phyloP scores from a whole-genome alignment of 305 asterid genomes.

The Withania somnifera region DNA sequence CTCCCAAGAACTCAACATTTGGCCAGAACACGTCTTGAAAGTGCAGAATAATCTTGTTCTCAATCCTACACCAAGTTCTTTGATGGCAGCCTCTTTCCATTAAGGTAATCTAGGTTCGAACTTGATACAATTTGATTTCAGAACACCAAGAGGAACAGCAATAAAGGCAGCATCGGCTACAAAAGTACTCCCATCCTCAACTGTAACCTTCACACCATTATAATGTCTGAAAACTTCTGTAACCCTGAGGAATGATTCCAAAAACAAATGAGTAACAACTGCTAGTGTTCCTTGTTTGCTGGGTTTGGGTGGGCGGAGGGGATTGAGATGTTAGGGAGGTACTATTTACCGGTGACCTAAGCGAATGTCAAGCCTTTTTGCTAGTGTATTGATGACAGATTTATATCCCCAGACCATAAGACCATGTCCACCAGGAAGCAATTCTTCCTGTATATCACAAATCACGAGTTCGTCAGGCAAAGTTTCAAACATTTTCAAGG shows the following conservation, averaged over 20 bases:
- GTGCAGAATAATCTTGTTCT: conserved; percentile 82
- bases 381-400: conserved; percentile 87
- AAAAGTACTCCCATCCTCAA: conserved; percentile 76
- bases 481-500: neutral
- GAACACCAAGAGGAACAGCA: conserved; percentile 85
- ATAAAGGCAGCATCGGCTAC: conserved; percentile 94
- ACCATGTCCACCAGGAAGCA: conserved; percentile 97
- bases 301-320: neutral
- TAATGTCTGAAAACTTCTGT: conserved; percentile 59
- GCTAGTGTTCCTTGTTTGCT: neutral
- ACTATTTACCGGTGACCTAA: conserved; percentile 60
- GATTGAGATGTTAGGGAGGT: neutral
- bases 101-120: conserved; percentile 90
- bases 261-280: neutral
- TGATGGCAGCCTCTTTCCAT: conserved; percentile 90
- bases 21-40: conserved; percentile 90
- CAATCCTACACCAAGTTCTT: conserved; percentile 83
- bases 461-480: neutral
- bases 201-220: conserved; percentile 71
- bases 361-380: conserved; percentile 89
- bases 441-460: conserved; percentile 47
- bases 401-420: conserved; percentile 94
- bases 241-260: conserved; percentile 43
- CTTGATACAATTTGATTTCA: conserved; percentile 52
- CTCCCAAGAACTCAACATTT: conserved; percentile 91